A percentile compares a stretch with the other conserved stretches of the same genome.
Evolutionary conservation across 179 eudicot genomes (phyloP).

Genomic region (Patellifolia procumbens): DNA sequence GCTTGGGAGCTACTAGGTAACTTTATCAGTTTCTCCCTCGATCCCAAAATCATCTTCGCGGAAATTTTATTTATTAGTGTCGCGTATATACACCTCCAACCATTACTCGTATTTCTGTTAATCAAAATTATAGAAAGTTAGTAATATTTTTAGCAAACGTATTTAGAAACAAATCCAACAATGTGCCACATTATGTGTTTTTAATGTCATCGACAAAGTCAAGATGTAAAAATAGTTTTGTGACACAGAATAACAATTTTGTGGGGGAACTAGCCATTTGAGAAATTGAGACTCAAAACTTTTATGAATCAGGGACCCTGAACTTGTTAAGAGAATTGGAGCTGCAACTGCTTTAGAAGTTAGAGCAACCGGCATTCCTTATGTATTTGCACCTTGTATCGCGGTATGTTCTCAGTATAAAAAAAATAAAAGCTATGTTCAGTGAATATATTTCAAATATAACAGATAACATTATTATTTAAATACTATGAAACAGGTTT

Average conservation of each 20-base stretch:
- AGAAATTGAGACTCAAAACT: too few relatives aligned
- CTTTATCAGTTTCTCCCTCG: background rate
- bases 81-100: too few relatives aligned
- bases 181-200: too few relatives aligned
- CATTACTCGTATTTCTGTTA: too few relatives aligned
- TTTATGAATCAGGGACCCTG: slow-evolving; percentile 62
- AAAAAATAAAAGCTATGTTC: background rate
- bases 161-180: too few relatives aligned
- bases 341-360: slow-evolving; percentile 91
- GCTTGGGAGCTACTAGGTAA: slow-evolving; percentile 91
- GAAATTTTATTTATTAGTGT: too few relatives aligned
- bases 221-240: too few relatives aligned
- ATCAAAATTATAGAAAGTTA: too few relatives aligned
- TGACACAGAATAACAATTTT: background rate
- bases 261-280: too few relatives aligned
- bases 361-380: slow-evolving; percentile 88
- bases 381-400: slow-evolving; percentile 80
- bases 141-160: too few relatives aligned
- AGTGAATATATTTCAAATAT: background rate
- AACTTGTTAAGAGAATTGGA: slow-evolving; percentile 66
- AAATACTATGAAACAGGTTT: slow-evolving; percentile 44
- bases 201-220: too few relatives aligned
- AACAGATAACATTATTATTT: background rate
- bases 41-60: too few relatives aligned
- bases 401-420: slow-evolving; percentile 80